A percentile compares a stretch with the other conserved stretches of the same genome.
These are phyloP conservation scores for Zopfochytrium polystomum DNA, from an alignment of 371 early-diverging fungal species.

Conservation along the genomic window DNA sequence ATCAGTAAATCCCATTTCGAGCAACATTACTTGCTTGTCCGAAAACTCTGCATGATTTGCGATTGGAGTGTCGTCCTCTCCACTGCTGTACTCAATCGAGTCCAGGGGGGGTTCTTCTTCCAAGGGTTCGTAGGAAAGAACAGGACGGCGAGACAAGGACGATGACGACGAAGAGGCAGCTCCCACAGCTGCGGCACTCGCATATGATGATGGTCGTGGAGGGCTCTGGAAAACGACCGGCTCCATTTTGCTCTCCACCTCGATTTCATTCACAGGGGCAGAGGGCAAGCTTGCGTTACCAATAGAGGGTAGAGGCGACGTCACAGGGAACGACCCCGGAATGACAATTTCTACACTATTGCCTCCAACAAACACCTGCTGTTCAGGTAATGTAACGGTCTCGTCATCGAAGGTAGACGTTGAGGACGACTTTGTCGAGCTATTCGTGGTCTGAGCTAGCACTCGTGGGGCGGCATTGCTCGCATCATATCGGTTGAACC, in stretches of 20 bases:
- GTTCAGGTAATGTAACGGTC: neutral
- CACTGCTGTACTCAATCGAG: neutral
- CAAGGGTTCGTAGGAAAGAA: neutral
- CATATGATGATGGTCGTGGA: neutral
- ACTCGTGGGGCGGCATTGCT: constrained; percentile 3
- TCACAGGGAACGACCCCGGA: neutral
- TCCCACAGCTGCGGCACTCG: constrained; percentile 1
- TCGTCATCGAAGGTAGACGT: neutral
- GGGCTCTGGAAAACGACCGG: too few relatives aligned
- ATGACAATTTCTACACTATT: constrained; percentile 1
- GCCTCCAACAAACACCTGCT: neutral
- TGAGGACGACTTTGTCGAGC: neutral
- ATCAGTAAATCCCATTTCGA: constrained; percentile 27
- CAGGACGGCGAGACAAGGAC: neutral
- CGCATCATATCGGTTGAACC: constrained; percentile 26
- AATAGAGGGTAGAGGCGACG: too few relatives aligned
- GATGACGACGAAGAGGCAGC: neutral
- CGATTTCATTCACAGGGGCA: too few relatives aligned
- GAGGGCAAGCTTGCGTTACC: too few relatives aligned
- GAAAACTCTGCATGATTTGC: neutral
- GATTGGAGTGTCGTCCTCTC: neutral
- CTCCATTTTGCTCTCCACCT: too few relatives aligned
- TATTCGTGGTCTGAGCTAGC: neutral
- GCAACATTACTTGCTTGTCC: constrained; percentile 13
- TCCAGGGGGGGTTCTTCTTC: neutral